Evolutionary conservation across 352 stramenopile genomes (phyloP).

Genomic region (Phytophthora meadii): DNA sequence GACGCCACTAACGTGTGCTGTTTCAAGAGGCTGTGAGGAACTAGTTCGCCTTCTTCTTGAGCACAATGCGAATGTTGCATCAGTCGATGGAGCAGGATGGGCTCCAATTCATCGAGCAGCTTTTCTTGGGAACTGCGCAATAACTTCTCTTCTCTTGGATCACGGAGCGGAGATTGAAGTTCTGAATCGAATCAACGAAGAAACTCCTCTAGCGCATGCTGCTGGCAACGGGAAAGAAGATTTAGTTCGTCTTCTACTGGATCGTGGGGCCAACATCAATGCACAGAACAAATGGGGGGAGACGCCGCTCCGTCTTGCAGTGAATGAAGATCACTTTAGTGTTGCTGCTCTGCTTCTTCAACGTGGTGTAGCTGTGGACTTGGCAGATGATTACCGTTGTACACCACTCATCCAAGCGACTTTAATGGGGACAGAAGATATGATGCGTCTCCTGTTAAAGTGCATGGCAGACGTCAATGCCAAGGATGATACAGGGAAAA

Average conservation of each 20-base stretch:
- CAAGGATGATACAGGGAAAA: conserved; percentile 2
- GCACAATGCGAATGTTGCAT: neutral
- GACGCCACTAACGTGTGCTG: conserved; percentile 1
- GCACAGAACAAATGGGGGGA: neutral
- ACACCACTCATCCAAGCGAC: neutral
- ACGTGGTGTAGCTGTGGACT: neutral
- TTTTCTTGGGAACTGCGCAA: neutral
- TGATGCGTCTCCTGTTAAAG: conserved; percentile 1
- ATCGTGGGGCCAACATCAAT: neutral
- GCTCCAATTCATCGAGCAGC: neutral
- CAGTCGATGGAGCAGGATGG: neutral
- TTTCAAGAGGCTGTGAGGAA: neutral
- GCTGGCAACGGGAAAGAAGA: neutral
- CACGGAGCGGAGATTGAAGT: neutral
- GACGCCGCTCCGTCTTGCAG: neutral
- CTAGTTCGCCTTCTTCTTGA: neutral
- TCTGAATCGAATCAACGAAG: conserved; percentile 2
- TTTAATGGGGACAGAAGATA: neutral
- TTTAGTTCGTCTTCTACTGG: neutral
- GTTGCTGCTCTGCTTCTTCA: conserved; percentile 1
- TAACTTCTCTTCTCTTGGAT: neutral
- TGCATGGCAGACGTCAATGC: neutral
- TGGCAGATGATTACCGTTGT: neutral
- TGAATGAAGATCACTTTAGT: conserved; percentile 2
- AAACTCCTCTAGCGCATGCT: neutral